phyloP scores from a whole-genome alignment of 768 basidiomycete genomes.

The Hygrophorus russula region DNA sequence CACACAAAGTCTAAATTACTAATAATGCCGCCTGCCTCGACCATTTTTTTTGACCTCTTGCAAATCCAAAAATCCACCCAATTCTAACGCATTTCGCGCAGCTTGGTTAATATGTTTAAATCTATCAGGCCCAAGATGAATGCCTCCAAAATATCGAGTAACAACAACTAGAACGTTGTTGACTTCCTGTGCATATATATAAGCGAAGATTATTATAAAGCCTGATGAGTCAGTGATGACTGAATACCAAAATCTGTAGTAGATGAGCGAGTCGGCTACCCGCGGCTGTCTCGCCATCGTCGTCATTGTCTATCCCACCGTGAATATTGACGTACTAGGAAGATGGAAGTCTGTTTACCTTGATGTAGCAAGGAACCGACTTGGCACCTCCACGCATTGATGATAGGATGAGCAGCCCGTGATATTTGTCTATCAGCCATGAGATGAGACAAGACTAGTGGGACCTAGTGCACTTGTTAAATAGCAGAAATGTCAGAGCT shows the following conservation, averaged over 20 bases:
- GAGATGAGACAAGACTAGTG: conserved; percentile 51
- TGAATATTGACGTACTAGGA: neutral
- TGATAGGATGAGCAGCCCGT: conserved; percentile 67
- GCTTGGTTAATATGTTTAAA: conserved; percentile 95
- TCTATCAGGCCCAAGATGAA: conserved; percentile 79
- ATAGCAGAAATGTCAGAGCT: conserved; percentile 8
- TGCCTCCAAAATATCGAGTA: conserved; percentile 89
- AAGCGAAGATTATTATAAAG: conserved; percentile 1
- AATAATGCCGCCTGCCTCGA: neutral
- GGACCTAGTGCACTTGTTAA: conserved; percentile 35
- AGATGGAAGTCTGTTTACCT: conserved; percentile 31
- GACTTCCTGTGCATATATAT: conserved; percentile 42
- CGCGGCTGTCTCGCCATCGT: conserved; percentile 90
- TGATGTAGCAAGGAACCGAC: conserved; percentile 59
- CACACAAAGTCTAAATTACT: no score
- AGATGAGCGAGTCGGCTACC: conserved; percentile 86
- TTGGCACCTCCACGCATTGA: conserved; percentile 76
- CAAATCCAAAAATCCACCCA: conserved; percentile 73
- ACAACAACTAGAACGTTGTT: conserved; percentile 85
- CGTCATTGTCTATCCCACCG: conserved; percentile 69
- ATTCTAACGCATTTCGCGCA: conserved; percentile 80
- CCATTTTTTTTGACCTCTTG: neutral
- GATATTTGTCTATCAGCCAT: conserved; percentile 64
- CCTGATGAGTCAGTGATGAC: neutral
- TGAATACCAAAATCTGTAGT: conserved; percentile 69